Base-by-base conservation (phyloP, 176 grass and related monocot species). In the Stipa capillata region DNA sequence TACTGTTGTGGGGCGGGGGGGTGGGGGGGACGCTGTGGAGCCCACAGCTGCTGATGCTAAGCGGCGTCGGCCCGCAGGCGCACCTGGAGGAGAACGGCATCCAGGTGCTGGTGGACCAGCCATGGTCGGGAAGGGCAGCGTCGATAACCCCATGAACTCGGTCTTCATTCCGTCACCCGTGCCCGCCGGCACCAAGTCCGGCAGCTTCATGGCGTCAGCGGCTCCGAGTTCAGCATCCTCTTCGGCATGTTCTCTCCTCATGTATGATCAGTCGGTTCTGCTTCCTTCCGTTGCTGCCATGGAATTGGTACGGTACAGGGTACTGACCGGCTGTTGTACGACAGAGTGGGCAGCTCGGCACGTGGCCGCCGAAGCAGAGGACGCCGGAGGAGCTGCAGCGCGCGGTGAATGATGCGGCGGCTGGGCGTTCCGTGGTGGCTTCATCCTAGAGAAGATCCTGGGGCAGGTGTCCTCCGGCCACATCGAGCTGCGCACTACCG, bases 1-100 rank as follows among this genome's bases (percentile, higher is more conserved):
- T 97, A 24, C 17, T 94, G 39, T 82, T 7, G 89, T 89, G n/a
- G n/a, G n/a, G n/a, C n/a, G n/a, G n/a, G n/a, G n/a, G n/a, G n/a
- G n/a, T n/a, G n/a, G n/a, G n/a, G 18, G 94, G 94, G 41, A 86
- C 91, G 37, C 73, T 94, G 47, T 89, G 91, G 29, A 94, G 94
- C 78, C 91, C 94, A 32, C 94, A 97, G 69, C 84, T 94, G 59
- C 89, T 97, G 69, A 94, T 97, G 91, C 74, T 97, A 33, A 97
- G 94, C 50, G 87, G 91, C 32, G 77, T 97, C 3, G 94, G 94
- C 4, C 91, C 91, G 67, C 82, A 71, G 48, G 91, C 72, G 27
- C 88, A 94, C 78, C 94, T 97, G 5, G 69, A 68, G 84, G 70
- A 77, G 36, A 83, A 88, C 55, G 85, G 87, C 69, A 43, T 97